Evolutionary conservation across 371 early-diverging fungal genomes (phyloP).

Genomic region (Lichtheimia ramosa): DNA sequence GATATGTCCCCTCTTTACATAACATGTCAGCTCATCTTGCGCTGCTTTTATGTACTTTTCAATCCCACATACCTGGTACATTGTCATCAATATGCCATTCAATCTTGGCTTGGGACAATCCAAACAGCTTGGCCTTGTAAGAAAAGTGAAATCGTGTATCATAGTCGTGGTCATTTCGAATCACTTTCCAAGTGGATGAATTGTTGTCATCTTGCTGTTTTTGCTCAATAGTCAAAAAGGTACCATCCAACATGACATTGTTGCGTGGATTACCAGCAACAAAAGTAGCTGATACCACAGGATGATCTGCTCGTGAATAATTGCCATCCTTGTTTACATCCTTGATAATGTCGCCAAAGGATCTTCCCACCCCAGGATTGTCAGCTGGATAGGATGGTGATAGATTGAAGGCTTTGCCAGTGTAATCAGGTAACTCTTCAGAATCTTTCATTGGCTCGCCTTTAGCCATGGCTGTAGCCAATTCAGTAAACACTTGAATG

Average conservation of each 20-base stretch:
- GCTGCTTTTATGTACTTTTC: conserved; percentile 5
- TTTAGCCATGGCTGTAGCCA: conserved; percentile 46
- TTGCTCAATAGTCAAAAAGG: conserved; percentile 56
- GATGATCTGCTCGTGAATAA: neutral
- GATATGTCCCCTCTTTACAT: conserved; percentile 29
- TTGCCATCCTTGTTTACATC: too few species aligned
- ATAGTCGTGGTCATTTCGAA: conserved; percentile 47
- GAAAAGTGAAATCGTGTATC: conserved; percentile 44
- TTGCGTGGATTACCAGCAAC: conserved; percentile 63
- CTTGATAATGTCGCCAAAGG: neutral
- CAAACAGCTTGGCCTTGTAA: conserved; percentile 27
- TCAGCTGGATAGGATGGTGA: neutral
- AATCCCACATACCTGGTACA: neutral
- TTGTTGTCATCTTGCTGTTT: conserved; percentile 7
- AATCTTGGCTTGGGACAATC: conserved; percentile 34
- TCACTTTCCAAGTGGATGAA: conserved; percentile 27
- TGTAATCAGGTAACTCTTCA: conserved; percentile 29
- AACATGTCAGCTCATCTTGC: conserved; percentile 7
- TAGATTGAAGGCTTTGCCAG: conserved; percentile 24
- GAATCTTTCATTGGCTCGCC: conserved; percentile 19
- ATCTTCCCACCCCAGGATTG: too few species aligned
- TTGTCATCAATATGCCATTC: conserved; percentile 32
- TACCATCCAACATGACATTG: conserved; percentile 47
- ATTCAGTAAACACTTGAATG: conserved; percentile 47
- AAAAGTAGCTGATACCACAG: conserved; percentile 43